Base-by-base conservation (phyloP, 1,284 basidiomycete species). In the Austroboletus novae-zelandiae region DNA sequence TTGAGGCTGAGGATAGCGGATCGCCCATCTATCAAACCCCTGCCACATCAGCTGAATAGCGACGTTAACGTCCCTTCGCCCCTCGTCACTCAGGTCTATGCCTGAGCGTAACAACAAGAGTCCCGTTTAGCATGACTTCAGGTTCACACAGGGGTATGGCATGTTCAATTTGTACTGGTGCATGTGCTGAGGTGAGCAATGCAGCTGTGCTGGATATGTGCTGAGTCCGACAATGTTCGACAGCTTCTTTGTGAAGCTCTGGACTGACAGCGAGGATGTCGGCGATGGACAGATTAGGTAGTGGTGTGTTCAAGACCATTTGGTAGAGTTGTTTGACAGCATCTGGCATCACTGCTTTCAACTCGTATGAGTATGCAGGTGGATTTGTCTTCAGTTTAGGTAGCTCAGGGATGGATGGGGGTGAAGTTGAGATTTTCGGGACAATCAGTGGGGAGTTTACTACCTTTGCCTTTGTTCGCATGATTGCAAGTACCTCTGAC, bases 221-320 rank as follows among this genome's bases (percentile, higher is more conserved):
- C 4, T 54, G 49, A 0, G 52, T 59, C 0, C 31, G 17, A 13
- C 45, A 53, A 7, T 58, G 37, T 0, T 62, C 55, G 0, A 58
- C 51, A 8, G 54, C 41, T 7, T 52, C 44, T 13, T 53, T 54
- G 8, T 39, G n/a, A 1, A 62, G 40, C 9, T 60, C 43, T 1
- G 48, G 43, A 29, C 60, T 61, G 18, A 61, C 36, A 3, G 55
- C 20, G 0, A 63, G n/a, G 0, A 61, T 32, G 9, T 62, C 55
- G 0, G 45, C 15, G 0, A 63, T 41, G 0, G 44, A 52, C 2
- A 63, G 2, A 4, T 47, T 48, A 0, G 52, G 55, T 0, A 63
- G 23, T 0, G 44, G n/a, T 0, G 35, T 41, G 2, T 52, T n/a
- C 0, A 61, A 44, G 14, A 62, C 55, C 0, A 17, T 0, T 4